Percentiles rank a stretch among this genome's conserved stretches.
phyloP scores from a whole-genome alignment of 768 basidiomycete genomes.

The Macrolepiota albuminosa region DNA sequence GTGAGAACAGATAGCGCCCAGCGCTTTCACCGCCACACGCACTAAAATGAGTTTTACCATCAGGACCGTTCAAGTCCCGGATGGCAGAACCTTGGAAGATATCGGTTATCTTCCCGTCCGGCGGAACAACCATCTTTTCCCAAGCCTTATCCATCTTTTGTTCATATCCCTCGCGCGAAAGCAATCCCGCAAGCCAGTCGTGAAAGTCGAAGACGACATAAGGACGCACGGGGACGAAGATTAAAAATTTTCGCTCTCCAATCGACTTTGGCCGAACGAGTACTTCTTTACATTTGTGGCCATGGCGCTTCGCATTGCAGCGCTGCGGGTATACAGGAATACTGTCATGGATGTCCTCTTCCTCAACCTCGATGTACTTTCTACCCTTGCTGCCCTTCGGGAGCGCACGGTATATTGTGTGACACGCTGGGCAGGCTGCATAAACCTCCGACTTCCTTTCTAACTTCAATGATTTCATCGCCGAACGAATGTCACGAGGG shows the following conservation, averaged over 20 bases:
- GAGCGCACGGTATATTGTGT: not conserved
- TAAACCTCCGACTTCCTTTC: not conserved
- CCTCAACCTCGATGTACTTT: too few relatives aligned
- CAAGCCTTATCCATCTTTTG: conserved; percentile 15
- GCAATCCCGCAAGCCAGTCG: conserved; percentile 17
- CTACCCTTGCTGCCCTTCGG: not conserved
- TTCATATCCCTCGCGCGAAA: conserved; percentile 16
- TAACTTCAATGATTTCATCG: not conserved
- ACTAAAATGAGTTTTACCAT: not conserved
- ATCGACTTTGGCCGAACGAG: conserved; percentile 8
- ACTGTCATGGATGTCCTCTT: not conserved
- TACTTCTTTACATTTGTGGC: not conserved
- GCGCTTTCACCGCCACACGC: not conserved
- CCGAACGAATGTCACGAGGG: not conserved
- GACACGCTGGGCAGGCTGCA: not conserved
- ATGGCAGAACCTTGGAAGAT: not conserved
- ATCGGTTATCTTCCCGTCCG: not conserved
- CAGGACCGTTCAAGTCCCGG: too few relatives aligned
- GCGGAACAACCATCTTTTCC: not conserved
- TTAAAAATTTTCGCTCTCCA: not conserved
- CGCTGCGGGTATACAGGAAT: conserved; percentile 4
- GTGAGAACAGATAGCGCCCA: not conserved
- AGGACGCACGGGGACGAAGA: conserved; percentile 17
- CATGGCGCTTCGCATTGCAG: conserved; percentile 11
- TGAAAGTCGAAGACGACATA: conserved; percentile 20